Evolutionary conservation across 768 basidiomycete species (phyloP).

Genomic region (Kwoniella sp.): DNA sequence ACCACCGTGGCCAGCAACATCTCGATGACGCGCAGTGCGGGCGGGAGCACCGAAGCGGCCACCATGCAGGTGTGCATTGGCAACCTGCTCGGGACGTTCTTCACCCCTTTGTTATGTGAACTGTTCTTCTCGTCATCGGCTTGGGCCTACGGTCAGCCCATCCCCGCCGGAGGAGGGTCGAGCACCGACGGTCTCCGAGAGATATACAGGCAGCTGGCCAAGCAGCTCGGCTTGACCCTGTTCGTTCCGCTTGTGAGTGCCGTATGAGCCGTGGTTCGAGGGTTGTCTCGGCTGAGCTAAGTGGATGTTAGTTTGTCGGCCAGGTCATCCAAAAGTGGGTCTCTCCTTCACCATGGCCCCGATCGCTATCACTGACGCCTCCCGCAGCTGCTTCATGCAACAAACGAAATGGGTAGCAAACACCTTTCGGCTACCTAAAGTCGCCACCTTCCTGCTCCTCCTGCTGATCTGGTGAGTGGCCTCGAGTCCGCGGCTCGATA

Average conservation of each 20-base stretch:
- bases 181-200: constrained; percentile 28
- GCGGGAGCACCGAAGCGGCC: constrained; percentile 38
- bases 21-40: constrained; percentile 37
- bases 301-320: constrained; percentile 26
- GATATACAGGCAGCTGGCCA: constrained; percentile 37
- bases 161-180: constrained; percentile 20
- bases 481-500: no score
- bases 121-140: constrained; percentile 30
- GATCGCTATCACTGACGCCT: background rate
- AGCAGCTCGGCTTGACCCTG: constrained; percentile 35
- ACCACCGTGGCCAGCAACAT: constrained; percentile 47
- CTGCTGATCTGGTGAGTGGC: constrained; percentile 41
- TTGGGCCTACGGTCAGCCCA: constrained; percentile 34
- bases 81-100: constrained; percentile 34
- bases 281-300: background rate
- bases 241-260: constrained; percentile 36
- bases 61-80: constrained; percentile 40
- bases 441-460: constrained; percentile 37
- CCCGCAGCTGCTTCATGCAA: constrained; percentile 20
- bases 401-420: constrained; percentile 26
- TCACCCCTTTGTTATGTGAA: constrained; percentile 35
- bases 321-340: constrained; percentile 37
- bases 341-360: no score
- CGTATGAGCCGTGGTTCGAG: background rate
- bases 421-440: constrained; percentile 23